A percentile compares a stretch with the other conserved stretches of the same genome.
Conservation (phyloP, 1,284 basidiomycete genomes). For the Rhodotorula sp. region DNA sequence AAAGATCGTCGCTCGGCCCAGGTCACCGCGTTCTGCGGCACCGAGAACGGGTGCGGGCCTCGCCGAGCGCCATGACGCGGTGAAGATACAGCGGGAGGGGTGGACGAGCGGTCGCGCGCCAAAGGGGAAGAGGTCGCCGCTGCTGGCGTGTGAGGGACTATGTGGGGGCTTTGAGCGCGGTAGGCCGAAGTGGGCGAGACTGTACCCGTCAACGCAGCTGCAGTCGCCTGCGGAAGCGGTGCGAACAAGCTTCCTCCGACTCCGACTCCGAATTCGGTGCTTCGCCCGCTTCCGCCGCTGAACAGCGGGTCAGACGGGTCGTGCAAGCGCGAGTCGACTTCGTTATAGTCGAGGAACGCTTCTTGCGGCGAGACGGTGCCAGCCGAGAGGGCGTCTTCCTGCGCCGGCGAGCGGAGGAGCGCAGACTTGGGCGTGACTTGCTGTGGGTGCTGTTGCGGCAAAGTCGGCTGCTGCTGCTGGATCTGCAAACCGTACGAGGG, state of each 20-base stretch:
- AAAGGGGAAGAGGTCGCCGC: neutral
- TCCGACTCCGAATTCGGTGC: constrained; percentile 3
- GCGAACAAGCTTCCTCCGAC: constrained; percentile 23
- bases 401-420: constrained; percentile 12
- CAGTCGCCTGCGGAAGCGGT: constrained; percentile 12
- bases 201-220: neutral
- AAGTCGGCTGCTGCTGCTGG: neutral
- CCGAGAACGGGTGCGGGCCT: constrained; percentile 36
- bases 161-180: neutral
- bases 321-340: constrained; percentile 31
- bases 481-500: neutral
- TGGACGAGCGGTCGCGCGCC: neutral
- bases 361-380: constrained; percentile 40
- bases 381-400: constrained; percentile 6
- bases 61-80: neutral
- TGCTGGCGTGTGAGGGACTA: neutral
- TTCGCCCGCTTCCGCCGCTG: neutral
- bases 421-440: neutral
- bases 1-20: constrained; percentile 26
- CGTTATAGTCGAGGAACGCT: constrained; percentile 40
- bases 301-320: constrained; percentile 1
- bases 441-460: neutral
- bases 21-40: constrained; percentile 37
- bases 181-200: neutral
- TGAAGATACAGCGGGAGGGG: neutral